A percentile compares a stretch with the other conserved stretches of the same genome.
Evolutionary conservation across 2,329 filamentous ascomycete species (phyloP).

Genomic region (Aureobasidium sp.): DNA sequence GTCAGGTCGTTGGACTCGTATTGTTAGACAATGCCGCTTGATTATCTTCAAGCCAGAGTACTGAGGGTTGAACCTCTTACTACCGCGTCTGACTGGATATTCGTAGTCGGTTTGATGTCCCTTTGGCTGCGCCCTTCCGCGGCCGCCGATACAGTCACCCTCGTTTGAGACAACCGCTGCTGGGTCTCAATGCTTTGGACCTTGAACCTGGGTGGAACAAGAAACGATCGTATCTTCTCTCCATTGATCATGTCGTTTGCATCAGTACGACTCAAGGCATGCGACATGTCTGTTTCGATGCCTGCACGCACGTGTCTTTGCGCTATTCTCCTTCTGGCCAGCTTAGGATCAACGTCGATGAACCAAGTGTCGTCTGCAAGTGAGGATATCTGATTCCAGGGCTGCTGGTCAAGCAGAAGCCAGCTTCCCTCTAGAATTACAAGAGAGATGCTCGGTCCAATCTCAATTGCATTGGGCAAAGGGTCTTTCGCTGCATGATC

Average conservation of each 20-base stretch:
- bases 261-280: background rate
- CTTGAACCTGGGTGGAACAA: background rate
- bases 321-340: constrained; percentile 34
- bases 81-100: too few species aligned
- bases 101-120: too few species aligned
- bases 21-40: too few species aligned
- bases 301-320: constrained; percentile 19
- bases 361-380: constrained; percentile 38
- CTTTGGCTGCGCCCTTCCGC: too few species aligned
- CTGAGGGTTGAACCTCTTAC: too few species aligned
- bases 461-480: constrained; percentile 24
- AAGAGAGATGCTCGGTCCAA: constrained; percentile 18
- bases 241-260: constrained; percentile 9
- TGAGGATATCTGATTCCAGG: constrained; percentile 29
- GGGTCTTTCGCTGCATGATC: constrained; percentile 33
- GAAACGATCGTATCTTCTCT: background rate
- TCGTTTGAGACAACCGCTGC: too few species aligned
- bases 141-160: too few species aligned
- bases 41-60: too few species aligned
- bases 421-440: constrained; percentile 24
- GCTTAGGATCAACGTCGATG: constrained; percentile 32
- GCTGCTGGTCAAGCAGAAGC: constrained; percentile 26
- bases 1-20: too few species aligned
- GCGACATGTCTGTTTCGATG: background rate
- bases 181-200: background rate